Conservation (phyloP, 345 rosid genomes). For the Carallia pectinifolia region DNA sequence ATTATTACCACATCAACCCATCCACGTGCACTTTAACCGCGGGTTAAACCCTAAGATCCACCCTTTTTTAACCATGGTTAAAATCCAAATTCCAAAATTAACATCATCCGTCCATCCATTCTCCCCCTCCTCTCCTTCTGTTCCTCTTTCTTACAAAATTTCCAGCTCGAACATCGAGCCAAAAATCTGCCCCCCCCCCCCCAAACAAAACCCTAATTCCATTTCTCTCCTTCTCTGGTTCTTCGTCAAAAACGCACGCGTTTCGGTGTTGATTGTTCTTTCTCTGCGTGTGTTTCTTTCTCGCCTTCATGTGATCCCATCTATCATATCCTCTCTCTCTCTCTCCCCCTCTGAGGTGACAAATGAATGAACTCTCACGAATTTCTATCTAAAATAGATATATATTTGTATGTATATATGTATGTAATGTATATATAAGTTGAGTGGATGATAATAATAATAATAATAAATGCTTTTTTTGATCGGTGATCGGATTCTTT, state of each 20-base stretch:
- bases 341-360: not conserved
- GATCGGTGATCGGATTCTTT: slow-evolving; percentile 22
- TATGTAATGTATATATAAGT: not conserved
- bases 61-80: no score
- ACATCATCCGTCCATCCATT: no score
- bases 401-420: no score
- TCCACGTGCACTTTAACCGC: no score
- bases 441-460: not conserved
- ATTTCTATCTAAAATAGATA: no score
- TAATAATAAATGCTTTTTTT: slow-evolving; percentile 10
- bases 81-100: no score
- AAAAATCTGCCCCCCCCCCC: no score
- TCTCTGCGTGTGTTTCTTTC: not conserved
- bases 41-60: no score
- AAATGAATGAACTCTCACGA: not conserved
- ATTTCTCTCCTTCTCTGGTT: not conserved
- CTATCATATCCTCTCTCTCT: not conserved
- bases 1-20: no score
- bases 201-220: not conserved
- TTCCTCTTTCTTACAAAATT: not conserved
- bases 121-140: no score
- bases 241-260: slow-evolving; percentile 16
- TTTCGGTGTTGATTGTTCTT: slow-evolving; percentile 24
- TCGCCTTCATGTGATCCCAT: not conserved
- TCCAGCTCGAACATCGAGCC: not conserved